A percentile compares a stretch with the other conserved stretches of the same genome.
Evolutionary conservation across 2,329 filamentous ascomycete species (phyloP).

Genomic region (Trichoderma koningiopsis): DNA sequence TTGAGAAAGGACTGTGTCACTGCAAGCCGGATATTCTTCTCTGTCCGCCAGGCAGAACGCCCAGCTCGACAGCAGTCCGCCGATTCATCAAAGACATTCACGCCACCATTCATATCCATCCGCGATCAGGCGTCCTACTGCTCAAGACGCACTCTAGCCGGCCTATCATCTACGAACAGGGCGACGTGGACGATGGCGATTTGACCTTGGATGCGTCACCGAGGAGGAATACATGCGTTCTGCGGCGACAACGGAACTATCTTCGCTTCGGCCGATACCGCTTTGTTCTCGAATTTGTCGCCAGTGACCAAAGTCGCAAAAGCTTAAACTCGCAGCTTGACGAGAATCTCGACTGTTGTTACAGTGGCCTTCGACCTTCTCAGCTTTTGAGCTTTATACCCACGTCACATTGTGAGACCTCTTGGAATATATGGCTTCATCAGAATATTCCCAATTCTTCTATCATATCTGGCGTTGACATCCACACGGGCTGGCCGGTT

Average conservation of each 20-base stretch:
- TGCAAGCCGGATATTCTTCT: constrained; percentile 1
- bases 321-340: not conserved
- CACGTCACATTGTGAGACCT: not conserved
- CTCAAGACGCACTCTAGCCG: not conserved
- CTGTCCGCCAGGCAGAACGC: not conserved
- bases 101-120: constrained; percentile 8
- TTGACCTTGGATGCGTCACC: not conserved
- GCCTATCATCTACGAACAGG: constrained; percentile 16
- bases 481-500: constrained; percentile 1
- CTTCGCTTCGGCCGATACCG: constrained; percentile 3
- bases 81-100: constrained; percentile 17
- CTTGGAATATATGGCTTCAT: constrained; percentile 13
- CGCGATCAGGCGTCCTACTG: not conserved
- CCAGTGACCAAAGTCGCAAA: not conserved
- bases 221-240: not conserved
- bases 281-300: not conserved
- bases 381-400: not conserved
- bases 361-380: not conserved
- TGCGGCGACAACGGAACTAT: not conserved
- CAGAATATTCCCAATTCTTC: not conserved
- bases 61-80: not conserved
- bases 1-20: constrained; percentile 1
- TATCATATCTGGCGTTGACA: not conserved
- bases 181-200: not conserved
- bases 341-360: not conserved